These are phyloP conservation scores for Heterobasidion irregulare DNA, from an alignment of 1,284 basidiomycete species.

Conservation along the genomic window DNA sequence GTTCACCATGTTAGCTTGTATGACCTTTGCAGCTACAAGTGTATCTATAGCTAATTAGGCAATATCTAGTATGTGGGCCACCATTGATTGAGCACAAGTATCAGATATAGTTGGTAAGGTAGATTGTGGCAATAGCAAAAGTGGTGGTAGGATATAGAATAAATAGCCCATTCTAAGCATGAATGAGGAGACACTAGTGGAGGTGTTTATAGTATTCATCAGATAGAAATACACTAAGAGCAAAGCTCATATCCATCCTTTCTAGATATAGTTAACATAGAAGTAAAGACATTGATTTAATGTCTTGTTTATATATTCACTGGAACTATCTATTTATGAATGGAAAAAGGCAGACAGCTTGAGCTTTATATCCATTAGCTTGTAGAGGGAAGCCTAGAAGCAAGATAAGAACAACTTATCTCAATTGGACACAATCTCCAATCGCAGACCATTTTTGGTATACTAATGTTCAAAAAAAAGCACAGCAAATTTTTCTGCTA, in stretches of 20 bases:
- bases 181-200: conserved; percentile 28
- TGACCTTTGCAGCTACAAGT: background rate
- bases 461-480: conserved; percentile 29
- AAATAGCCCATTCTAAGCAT: conserved; percentile 18
- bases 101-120: background rate
- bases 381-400: conserved; percentile 33
- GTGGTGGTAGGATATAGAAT: conserved; percentile 18
- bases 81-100: background rate
- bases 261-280: conserved; percentile 29
- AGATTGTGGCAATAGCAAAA: conserved; percentile 3
- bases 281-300: conserved; percentile 26
- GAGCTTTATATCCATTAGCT: conserved; percentile 24
- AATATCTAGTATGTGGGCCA: background rate
- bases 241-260: conserved; percentile 29
- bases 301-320: conserved; percentile 14
- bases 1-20: background rate
- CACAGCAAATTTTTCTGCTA: conserved; percentile 22
- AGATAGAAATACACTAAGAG: conserved; percentile 28
- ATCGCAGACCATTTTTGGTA: conserved; percentile 32
- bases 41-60: background rate
- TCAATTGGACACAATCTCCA: conserved; percentile 29
- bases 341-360: conserved; percentile 35
- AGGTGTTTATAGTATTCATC: conserved; percentile 25
- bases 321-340: conserved; percentile 25
- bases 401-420: conserved; percentile 31